Evolutionary conservation across 345 rosid genomes (phyloP).

Genomic region (Euphorbia peplus): DNA sequence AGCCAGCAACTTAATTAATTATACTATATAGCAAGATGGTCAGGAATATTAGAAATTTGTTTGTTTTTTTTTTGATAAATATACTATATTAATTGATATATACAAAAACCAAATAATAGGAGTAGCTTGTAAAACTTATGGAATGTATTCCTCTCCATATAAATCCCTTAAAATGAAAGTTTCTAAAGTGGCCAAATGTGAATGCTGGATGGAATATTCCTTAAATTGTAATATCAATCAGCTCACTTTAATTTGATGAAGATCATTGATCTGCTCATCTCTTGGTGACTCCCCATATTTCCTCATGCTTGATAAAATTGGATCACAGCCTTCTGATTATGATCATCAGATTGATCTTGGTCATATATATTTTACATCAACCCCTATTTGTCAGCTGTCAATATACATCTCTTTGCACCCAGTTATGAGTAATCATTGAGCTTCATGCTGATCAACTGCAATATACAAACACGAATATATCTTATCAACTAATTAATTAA

Average conservation of each 20-base stretch:
- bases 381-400: slow-evolving; percentile 11
- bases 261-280: not conserved
- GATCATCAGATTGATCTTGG: slow-evolving; percentile 17
- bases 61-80: no score
- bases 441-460: slow-evolving; percentile 18
- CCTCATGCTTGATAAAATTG: slow-evolving; percentile 12
- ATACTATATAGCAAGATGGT: not conserved
- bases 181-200: not conserved
- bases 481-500: not conserved
- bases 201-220: not conserved
- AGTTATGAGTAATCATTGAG: slow-evolving; percentile 12
- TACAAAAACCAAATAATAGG: not conserved
- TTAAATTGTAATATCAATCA: not conserved
- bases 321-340: slow-evolving; percentile 12
- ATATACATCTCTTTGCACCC: slow-evolving; percentile 3
- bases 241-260: not conserved
- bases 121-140: slow-evolving; percentile 1
- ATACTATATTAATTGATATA: not conserved
- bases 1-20: not conserved
- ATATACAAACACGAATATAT: slow-evolving; percentile 1
- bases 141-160: not conserved
- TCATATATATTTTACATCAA: slow-evolving; percentile 11
- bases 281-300: not conserved
- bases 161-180: slow-evolving; percentile 6
- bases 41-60: not conserved